Base-by-base conservation (phyloP, 345 rosid genomes). In the Linum tenue region DNA sequence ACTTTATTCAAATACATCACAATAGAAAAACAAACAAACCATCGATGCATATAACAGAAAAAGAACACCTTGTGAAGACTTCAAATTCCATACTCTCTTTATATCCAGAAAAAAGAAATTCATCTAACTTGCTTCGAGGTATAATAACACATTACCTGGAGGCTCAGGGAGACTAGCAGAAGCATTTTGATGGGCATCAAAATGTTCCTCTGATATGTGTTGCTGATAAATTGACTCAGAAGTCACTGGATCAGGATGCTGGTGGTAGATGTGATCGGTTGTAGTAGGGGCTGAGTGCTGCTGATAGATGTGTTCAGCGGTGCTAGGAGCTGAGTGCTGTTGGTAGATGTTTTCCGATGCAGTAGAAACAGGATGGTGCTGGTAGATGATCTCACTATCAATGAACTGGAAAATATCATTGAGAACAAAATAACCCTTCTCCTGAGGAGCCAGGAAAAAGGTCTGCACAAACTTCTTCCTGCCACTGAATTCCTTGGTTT, bases 391-490 rank as follows among this genome's bases (percentile, higher is more conserved):
- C 56, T 68, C 91, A 4, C 87, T 96, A 3, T 83, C 86, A 22
- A 83, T 53, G 68, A 88, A 88, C 69, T 84, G 95, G 71, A 94
- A 91, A 71, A 91, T 80, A 83, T 94, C 99, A 68, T 84, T 94
- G 40, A 85, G 88, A 71, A 94, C 87, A 72, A 85, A 94, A 69
- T 80, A 91, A 63, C 99, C 99, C 79, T 84, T 88, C 57, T 88
- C 90, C 74, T 94, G 99, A 59, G 99, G 99, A 65, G 97, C 99
- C 10, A 94, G 92, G 66, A 94, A 91, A 69, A 94, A 94, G 35
- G 88, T 83, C 73, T 91, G 90, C 78, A 87, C 83, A 64, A 91
- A 95, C 57, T 77, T 81, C 75, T 97, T 89, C 70, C 85, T 77
- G 68, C 74, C 74, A 43, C 50, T 66, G 39, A 70, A 79, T n/a